Evolutionary conservation across 306 rosid species (phyloP).

Genomic region (Cicer arietinum): DNA sequence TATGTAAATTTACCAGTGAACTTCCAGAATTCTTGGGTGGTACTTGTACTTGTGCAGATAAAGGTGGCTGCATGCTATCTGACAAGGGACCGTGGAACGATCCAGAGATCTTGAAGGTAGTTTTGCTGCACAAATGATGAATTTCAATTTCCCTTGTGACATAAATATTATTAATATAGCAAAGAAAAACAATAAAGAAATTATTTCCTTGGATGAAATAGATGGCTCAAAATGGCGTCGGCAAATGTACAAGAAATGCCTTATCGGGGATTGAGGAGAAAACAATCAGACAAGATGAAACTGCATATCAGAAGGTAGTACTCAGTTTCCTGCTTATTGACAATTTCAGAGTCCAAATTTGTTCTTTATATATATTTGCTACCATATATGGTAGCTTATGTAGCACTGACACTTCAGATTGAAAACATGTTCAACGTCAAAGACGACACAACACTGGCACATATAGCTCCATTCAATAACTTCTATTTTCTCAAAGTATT

Average conservation of each 20-base stretch:
- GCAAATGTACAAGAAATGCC: constrained; percentile 52
- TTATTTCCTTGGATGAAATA: constrained; percentile 45
- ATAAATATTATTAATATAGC: background rate
- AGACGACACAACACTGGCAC: too few species aligned
- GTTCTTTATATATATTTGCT: background rate
- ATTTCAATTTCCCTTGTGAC: background rate
- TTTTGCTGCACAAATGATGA: constrained; percentile 18
- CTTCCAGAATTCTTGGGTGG: constrained; percentile 97
- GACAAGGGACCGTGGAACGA: constrained; percentile 99
- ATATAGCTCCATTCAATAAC: too few species aligned
- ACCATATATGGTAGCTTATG: background rate
- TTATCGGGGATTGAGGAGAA: constrained; percentile 65
- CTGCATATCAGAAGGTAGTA: constrained; percentile 47
- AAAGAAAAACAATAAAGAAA: constrained; percentile 35
- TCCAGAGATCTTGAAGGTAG: constrained; percentile 77
- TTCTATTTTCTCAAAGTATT: too few species aligned
- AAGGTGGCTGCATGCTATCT: constrained; percentile 96
- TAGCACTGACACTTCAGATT: too few species aligned
- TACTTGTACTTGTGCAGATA: constrained; percentile 83
- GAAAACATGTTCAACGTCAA: too few species aligned
- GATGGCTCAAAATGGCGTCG: constrained; percentile 89
- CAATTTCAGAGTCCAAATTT: too few species aligned
- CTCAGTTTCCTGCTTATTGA: too few species aligned
- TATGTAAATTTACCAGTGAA: constrained; percentile 61
- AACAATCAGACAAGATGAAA: constrained; percentile 63